Base-by-base conservation (phyloP, 495 filamentous ascomycete genomes). In the Xylaria cubensis region DNA sequence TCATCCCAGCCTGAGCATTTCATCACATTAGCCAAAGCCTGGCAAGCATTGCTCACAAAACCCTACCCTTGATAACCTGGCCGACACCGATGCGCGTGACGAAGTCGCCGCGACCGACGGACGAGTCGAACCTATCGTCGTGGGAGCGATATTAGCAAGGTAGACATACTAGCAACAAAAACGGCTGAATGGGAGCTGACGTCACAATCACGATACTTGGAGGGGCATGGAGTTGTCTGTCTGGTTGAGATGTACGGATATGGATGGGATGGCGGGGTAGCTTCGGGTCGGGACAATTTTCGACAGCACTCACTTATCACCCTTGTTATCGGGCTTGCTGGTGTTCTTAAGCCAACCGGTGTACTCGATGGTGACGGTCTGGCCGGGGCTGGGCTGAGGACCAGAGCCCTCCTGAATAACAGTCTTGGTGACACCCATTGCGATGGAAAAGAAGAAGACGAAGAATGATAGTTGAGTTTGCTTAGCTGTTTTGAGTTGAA, bases 311-410 rank as follows among this genome's bases (percentile, higher is more conserved):
- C 72, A 88, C 86, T 84, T 29, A 0, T 72, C 39, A 48, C 87
- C 87, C 80, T 86, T 88, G 67, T 82, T 80, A 29, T 84, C 79
- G 9, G 85, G 81, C 78, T 88, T 82, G 67, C 72, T 79, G 36
- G 82, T 78, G 73, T 95, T 92, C 83, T 92, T 92, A 56, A 97
- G 85, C 82, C 88, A 94, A 73, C 94, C 94, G 26, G 91, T 93
- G 85, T 96, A 97, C 81, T 92, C 90, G 74, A 97, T 94, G 74
- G 87, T 87, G 75, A 97, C 91, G 19, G 77, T 84, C 78, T 94
- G 89, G 29, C 92, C 91, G 19, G 79, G 77, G 74, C 81, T 74
- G 56, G 93, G 92, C 77, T 81, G 86, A 53, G 87, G 78, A 19
- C 82, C 83, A 70, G 82, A 75, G 39, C 86, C 86, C 61, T 84